Percentiles rank a stretch among this genome's conserved stretches.
Evolutionary conservation across 1,284 basidiomycete genomes (phyloP).

Genomic region (Pterulicium gracile): DNA sequence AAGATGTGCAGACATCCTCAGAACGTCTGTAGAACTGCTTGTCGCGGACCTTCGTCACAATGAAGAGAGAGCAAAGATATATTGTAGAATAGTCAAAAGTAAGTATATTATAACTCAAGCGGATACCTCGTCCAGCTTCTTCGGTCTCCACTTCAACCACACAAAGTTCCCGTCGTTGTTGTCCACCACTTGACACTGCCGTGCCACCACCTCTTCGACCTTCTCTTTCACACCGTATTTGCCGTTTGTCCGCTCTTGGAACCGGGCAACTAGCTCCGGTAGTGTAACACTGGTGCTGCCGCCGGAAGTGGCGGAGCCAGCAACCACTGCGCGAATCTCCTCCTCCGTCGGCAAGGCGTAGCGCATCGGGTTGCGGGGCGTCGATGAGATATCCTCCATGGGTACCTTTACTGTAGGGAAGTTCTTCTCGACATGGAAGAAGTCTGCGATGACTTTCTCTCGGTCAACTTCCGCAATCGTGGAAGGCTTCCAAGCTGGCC

Average conservation of each 20-base stretch:
- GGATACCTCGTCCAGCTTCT: conserved; percentile 11
- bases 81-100: no score
- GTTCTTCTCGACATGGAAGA: conserved; percentile 45
- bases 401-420: conserved; percentile 39
- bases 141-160: conserved; percentile 50
- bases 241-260: conserved; percentile 20
- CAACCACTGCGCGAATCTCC: conserved; percentile 53
- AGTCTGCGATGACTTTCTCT: conserved; percentile 37
- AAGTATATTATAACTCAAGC: no score
- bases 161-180: conserved; percentile 42
- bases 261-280: conserved; percentile 49
- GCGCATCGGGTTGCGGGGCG: conserved; percentile 31
- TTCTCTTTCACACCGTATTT: conserved; percentile 59
- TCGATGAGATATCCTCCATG: conserved; percentile 23
- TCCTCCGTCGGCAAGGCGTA: conserved; percentile 61
- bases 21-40: no score
- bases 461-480: conserved; percentile 46
- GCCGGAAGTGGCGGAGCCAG: conserved; percentile 42
- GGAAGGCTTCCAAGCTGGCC: conserved; percentile 59
- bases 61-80: no score
- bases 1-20: no score
- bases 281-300: conserved; percentile 47
- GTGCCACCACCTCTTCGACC: conserved; percentile 56
- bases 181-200: conserved; percentile 47
- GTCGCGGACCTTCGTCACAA: no score